Evolutionary conservation across 306 rosid species (phyloP), one percentile per base, ranked within the genome.

Genomic region (Cucurbita ficifolia): DNA sequence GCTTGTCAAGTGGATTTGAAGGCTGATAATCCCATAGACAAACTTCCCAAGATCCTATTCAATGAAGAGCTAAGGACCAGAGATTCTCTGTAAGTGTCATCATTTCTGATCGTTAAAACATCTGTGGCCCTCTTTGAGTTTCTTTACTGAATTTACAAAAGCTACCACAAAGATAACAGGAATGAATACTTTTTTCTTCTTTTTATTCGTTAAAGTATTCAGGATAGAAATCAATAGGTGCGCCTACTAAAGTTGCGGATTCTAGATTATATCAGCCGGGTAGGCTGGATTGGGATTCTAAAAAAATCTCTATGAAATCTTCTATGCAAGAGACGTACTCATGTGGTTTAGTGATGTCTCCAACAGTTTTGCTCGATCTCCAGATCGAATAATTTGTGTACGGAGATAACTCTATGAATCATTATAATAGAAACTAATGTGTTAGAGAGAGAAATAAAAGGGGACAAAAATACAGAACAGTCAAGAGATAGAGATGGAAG

Each of bases 1-100:
- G 56, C 82, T 71, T 92, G 76, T 77, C 88, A 81, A 19, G 88
- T 86, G 77, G 88, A 82, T 81, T 81, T 83, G 76, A 86, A 84
- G 21, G 76, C 78, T 19, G 88, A 85, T 29, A 70, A 70, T 79
- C 76, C 83, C 65, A 81, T 85, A 48, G 89, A 92, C 76, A 82
- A 86, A 79, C 90, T 90, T 81, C 87, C 91, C 74, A 82, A 76
- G 77, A 75, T 88, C 76, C 24, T 81, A 13, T 90, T 86, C 82
- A 88, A 89, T 78, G 96, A 89, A 78, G 92, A 87, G 56, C 73
- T 82, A 54, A 79, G 79, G 77, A 79, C 78, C 70, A 86, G 77
- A 75, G 96, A 92, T 79, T 80, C 96, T 19, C 86, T 78, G 96
- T 90, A 78, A 83, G 92, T 68, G 48, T 46, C 64, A 18, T 17